Base-by-base conservation (phyloP, 768 basidiomycete species). In the Boletus rufocinnamomeus region DNA sequence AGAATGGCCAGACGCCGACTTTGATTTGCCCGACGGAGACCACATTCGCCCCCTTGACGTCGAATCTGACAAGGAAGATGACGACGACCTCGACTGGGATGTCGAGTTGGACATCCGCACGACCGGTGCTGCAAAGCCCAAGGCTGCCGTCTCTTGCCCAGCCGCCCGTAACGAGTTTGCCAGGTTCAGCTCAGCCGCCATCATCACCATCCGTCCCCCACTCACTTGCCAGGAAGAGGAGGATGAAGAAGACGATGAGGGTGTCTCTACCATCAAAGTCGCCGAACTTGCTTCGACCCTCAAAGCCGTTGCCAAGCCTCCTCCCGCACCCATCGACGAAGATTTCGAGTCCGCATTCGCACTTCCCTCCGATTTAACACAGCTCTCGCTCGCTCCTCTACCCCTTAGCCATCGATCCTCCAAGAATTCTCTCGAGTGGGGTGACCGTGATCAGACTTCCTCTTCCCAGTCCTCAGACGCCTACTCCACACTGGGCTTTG, bases 381-480 rank as follows among this genome's bases (percentile, higher is more conserved):
- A 83, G 67, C 83, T 95, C 52, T 93, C 92, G 21, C 85, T 95
- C 44, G 87, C 88, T 43, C 89, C 93, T 52, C 76, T 87, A 56
- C 84, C 89, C 32, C 83, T 91, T 21, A 84, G 80, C 62, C 89
- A 91, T 68, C 85, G 88, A 52, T 82, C 88, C 10, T 93, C 92
- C 56, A 93, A 93, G 76, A 84, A 83, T 51, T 92, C 91, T 1
- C 79, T 93, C 28, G 91, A 92, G 75, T 93, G 91, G 89, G 82
- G 88, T 32, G 91, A 93, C 74, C 89, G 84, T 69, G 89, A 93
- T 66, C 84, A 89, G 46, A 89, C 91, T 2, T 85, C 82, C 6
- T 91, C 90, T 7, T 91, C 90, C 16, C 89, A 90, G 67, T 93
- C 91, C n/a, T 93, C 91, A 25, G 92, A 93, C 70, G 84, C 89